These are phyloP conservation scores for Phaffia tasmanica DNA, from an alignment of 768 basidiomycete species.

Conservation along the genomic window DNA sequence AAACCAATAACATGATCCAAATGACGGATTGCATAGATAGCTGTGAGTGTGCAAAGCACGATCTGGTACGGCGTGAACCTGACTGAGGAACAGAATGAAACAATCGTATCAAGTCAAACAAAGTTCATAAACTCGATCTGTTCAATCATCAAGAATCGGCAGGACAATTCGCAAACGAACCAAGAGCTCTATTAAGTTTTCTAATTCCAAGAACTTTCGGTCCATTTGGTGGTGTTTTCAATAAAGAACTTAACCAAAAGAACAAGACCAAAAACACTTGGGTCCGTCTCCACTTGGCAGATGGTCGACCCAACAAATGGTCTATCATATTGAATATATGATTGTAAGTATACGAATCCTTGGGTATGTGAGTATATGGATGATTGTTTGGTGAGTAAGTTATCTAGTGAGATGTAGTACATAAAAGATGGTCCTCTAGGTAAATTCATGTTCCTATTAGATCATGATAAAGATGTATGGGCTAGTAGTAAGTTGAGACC, in stretches of 20 bases:
- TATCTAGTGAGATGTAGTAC: too few relatives aligned
- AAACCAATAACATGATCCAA: conserved; percentile 75
- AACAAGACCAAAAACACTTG: conserved; percentile 86
- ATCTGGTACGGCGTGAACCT: conserved; percentile 94
- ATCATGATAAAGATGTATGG: too few relatives aligned
- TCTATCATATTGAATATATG: conserved; percentile 60
- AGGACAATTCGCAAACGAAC: conserved; percentile 37
- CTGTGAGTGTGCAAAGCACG: conserved; percentile 70
- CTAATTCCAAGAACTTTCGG: conserved; percentile 60
- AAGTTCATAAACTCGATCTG: neutral
- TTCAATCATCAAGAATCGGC: neutral
- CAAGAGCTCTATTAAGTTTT: conserved; percentile 48
- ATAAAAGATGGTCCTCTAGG: too few relatives aligned
- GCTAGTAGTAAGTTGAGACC: too few relatives aligned
- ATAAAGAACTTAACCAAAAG: conserved; percentile 81
- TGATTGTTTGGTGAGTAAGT: too few relatives aligned
- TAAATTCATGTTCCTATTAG: too few relatives aligned
- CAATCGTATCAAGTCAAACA: neutral
- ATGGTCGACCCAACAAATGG: conserved; percentile 78
- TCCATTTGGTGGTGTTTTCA: conserved; percentile 51
- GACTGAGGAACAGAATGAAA: neutral
- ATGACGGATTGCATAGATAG: conserved; percentile 71
- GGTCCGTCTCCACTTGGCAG: conserved; percentile 74
- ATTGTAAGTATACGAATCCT: too few relatives aligned
- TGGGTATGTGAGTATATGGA: too few relatives aligned